Evolutionary conservation across 257 asterid genomes (phyloP), one percentile per base, ranked within the genome.

Genomic region (Gardenia jasminoides): DNA sequence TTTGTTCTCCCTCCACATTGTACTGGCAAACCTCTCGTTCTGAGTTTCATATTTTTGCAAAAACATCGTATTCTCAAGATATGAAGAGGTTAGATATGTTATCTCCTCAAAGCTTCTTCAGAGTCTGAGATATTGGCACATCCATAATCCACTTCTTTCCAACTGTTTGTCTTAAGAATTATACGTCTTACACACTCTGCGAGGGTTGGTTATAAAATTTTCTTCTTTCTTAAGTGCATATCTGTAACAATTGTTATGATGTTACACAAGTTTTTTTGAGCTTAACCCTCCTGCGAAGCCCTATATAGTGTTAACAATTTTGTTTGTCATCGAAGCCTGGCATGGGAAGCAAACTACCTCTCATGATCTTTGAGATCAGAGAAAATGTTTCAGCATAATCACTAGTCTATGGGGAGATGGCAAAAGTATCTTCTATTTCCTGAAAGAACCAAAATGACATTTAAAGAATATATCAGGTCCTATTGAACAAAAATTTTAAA

Each of bases 101-200:
- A 36, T 3, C 56, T 39, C 47, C 6, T 74, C 33, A 24, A 48
- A 54, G 36, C 70, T 58, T 41, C 70, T 58, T 36, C 46, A 39
- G 15, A 44, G 15, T 75, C 33, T 54, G 58, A 24, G 69, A 74
- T 56, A n/a, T 74, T 36, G 48, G 79, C 70, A 61, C 28, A 59
- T 50, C 22, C 7, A 19, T 30, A 10, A 31, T 52, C 75, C 10
- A 10, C 46, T 70, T 24, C 30, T 31, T 20, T 17, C 16, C 24
- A 52, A 31, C 28, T 31, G 26, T 26, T 24, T 20, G 13, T 30
- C 31, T 36, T 56, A 28, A 22, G 24, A 56, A 10, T 36, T 24
- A 11, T 2, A 36, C 4, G 41, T 36, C 41, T 36, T 36, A 36
- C 30, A 36, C 10, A 2, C 44, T 20, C 16, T 13, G 48, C 22